These are phyloP conservation scores for Zizania latifolia DNA, from an alignment of 176 grass and related monocot species.

Conservation along the genomic window DNA sequence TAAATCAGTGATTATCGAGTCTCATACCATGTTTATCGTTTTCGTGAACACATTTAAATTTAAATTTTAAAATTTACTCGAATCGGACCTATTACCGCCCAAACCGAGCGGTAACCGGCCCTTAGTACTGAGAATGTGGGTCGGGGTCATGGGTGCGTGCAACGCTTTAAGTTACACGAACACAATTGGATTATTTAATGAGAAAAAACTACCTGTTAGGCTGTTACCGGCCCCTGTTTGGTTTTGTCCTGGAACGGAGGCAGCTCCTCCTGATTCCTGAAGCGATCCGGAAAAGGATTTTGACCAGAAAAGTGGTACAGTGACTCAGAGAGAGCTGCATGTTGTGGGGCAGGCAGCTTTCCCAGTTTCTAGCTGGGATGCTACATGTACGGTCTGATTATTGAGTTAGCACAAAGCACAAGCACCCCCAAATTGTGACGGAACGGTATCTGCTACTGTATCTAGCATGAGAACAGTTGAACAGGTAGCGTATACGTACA, in stretches of 20 bases:
- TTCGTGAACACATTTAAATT: no score
- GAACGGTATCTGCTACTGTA: slow-evolving; percentile 34
- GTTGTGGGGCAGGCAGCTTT: not conserved
- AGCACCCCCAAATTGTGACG: no score
- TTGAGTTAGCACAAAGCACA: not conserved
- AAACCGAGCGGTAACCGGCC: no score
- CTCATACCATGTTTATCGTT: no score
- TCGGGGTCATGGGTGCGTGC: slow-evolving; percentile 4
- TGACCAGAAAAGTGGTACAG: slow-evolving; percentile 9
- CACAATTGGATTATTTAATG: slow-evolving; percentile 29
- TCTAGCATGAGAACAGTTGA: no score
- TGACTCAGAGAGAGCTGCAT: not conserved
- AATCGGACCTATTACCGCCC: no score
- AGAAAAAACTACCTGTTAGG: no score
- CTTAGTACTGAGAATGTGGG: slow-evolving; percentile 24
- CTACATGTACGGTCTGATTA: not conserved
- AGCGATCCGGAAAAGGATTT: slow-evolving; percentile 26
- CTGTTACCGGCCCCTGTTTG: not conserved
- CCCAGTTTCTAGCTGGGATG: slow-evolving; percentile 3
- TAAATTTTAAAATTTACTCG: no score
- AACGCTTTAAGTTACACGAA: not conserved
- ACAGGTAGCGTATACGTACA: not conserved
- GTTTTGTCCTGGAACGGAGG: slow-evolving; percentile 31
- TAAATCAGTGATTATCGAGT: no score
- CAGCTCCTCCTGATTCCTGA: slow-evolving; percentile 29